Base-by-base conservation (phyloP, 2,329 filamentous ascomycete genomes). In the Diplodia scrobiculata region DNA sequence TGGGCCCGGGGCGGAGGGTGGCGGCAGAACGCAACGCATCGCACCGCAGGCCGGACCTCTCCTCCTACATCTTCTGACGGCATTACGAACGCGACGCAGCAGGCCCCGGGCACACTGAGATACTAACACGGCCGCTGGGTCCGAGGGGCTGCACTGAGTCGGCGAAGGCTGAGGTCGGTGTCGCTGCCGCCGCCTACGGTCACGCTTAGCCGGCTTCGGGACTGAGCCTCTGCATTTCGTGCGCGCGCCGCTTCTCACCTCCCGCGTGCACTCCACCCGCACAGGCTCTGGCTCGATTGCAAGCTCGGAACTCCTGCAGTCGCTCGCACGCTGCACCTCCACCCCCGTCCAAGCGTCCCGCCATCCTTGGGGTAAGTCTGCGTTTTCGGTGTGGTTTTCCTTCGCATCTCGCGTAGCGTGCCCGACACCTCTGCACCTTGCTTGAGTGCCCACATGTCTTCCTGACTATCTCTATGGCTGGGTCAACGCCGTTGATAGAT, bases 401-500 rank as follows among this genome's bases (percentile, higher is more conserved):
- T 52, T 62, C 65, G 65, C 65, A 60, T 60, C 65, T 66, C 65
- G 65, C 65, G 54, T 62, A 66, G 65, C 70, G 73, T 76, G 73
- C 73, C 74, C 72, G 70, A 71, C 72, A 74, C 72, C 71, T 67
- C 72, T 73, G 71, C 72, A 75, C 73, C 72, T 72, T 73, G 62
- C 69, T 66, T 67, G 66, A 73, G 74, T 75, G 73, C 73, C 74
- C 74, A 74, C 67, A 78, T 79, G 77, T 68, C 72, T 69, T 75
- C 67, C 51, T 66, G 75, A 70, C 71, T 73, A 74, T 74, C 76
- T 79, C 76, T 75, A 79, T 79, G 77, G 77, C 77, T 77, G 75
- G 76, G 72, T 76, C 74, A 72, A 70, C 75, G 73, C 77, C 77
- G 73, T 74, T 76, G 72, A 75, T 78, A 78, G 77, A 78, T 69